These are phyloP conservation scores for Cladosporium austrohemisphaericum DNA, from an alignment of 2,329 filamentous ascomycete genomes.

Conservation along the genomic window DNA sequence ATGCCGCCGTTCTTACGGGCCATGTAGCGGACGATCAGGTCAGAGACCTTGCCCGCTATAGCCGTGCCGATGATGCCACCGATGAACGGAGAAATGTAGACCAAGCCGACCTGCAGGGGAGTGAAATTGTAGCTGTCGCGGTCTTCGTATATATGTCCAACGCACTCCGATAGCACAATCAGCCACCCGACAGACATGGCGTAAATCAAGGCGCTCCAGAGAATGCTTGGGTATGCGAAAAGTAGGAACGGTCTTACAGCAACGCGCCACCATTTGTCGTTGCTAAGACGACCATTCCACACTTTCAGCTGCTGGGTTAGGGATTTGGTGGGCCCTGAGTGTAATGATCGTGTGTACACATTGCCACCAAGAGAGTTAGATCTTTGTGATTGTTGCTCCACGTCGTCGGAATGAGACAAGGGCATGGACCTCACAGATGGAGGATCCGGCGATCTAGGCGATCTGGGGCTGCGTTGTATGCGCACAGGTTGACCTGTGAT, in stretches of 20 bases:
- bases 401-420: background rate
- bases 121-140: constrained; percentile 72
- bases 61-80: constrained; percentile 87
- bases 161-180: constrained; percentile 86
- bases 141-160: constrained; percentile 74
- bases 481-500: constrained; percentile 1
- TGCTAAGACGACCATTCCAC: constrained; percentile 72
- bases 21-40: constrained; percentile 79
- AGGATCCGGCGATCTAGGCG: background rate
- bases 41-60: constrained; percentile 82
- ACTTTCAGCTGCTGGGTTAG: constrained; percentile 71
- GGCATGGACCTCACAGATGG: constrained; percentile 12
- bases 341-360: constrained; percentile 67
- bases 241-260: constrained; percentile 78
- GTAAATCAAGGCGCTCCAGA: constrained; percentile 86
- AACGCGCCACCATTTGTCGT: constrained; percentile 76
- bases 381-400: background rate
- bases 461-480: background rate
- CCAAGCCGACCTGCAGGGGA: constrained; percentile 73
- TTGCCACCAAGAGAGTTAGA: constrained; percentile 15
- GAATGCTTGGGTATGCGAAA: constrained; percentile 79
- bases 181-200: constrained; percentile 89
- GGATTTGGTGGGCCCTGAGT: constrained; percentile 63
- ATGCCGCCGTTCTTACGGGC: constrained; percentile 82
- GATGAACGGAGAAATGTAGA: constrained; percentile 87